Conservation (phyloP, 164 flowering plant species). For the Stephania japonica region DNA sequence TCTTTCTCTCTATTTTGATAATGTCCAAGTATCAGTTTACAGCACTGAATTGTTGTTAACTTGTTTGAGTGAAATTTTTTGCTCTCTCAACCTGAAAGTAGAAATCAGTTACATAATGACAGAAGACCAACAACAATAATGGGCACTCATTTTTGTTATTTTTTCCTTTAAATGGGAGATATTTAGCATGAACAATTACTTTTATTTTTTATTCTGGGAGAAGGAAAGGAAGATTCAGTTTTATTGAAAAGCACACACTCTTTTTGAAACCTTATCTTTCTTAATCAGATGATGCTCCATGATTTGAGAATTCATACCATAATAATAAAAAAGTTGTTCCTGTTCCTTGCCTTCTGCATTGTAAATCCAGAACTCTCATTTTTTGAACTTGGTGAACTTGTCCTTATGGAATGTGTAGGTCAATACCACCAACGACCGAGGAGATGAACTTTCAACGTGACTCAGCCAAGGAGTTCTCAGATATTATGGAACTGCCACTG, state of each 20-base stretch:
- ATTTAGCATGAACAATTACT: no score
- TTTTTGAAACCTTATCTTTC: no score
- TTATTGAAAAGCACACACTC: not conserved
- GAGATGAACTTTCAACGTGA: conserved; percentile 17
- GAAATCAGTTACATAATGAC: no score
- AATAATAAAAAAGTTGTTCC: not conserved
- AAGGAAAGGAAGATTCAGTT: not conserved
- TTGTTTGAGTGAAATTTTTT: no score
- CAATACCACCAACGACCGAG: conserved; percentile 30
- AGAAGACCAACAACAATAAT: no score
- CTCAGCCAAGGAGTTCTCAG: conserved; percentile 18
- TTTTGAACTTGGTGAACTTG: not conserved
- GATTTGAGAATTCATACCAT: not conserved
- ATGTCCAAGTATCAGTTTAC: no score
- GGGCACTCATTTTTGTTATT: no score
- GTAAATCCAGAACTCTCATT: not conserved
- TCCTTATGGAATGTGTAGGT: conserved; percentile 27
- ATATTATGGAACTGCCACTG: conserved; percentile 13
- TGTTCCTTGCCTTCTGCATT: not conserved
- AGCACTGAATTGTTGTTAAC: no score
- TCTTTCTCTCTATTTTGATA: no score
- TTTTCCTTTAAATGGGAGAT: no score
- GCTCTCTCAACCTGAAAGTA: no score
- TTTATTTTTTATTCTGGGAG: no score
- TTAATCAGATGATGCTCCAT: not conserved